Percentiles rank a stretch among this genome's conserved stretches.
These are phyloP conservation scores for Penicillium rolfsii DNA, from an alignment of 2,329 filamentous ascomycete species.

Conservation along the genomic window DNA sequence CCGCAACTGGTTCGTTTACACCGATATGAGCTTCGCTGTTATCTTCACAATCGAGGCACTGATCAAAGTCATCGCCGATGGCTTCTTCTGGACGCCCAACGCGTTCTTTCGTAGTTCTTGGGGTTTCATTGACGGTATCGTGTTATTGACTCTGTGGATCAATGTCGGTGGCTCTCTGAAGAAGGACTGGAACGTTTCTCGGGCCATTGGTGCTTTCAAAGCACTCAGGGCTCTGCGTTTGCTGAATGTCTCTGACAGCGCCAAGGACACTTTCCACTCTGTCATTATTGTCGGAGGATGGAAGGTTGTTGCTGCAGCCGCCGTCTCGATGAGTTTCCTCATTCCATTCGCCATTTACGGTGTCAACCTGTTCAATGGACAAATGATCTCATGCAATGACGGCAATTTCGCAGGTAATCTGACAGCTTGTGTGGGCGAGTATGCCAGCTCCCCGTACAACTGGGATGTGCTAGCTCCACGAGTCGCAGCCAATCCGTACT, in stretches of 20 bases:
- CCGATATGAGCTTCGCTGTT: conserved; percentile 84
- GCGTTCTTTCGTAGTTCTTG: conserved; percentile 95
- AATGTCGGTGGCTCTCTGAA: conserved; percentile 83
- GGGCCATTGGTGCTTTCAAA: conserved; percentile 95
- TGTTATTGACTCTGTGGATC: conserved; percentile 91
- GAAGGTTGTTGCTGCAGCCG: conserved; percentile 89
- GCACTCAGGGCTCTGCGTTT: conserved; percentile 87
- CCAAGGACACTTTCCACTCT: conserved; percentile 93
- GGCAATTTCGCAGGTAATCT: conserved; percentile 57
- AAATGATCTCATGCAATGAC: conserved; percentile 81
- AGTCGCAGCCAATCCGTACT: conserved; percentile 78
- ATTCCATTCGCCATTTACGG: conserved; percentile 98
- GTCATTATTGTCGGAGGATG: conserved; percentile 91
- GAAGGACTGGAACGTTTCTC: conserved; percentile 80
- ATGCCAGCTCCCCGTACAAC: conserved; percentile 71
- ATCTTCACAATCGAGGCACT: conserved; percentile 83
- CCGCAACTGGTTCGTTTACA: conserved; percentile 93
- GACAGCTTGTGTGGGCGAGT: conserved; percentile 83
- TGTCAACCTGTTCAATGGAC: conserved; percentile 85
- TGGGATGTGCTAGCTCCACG: conserved; percentile 87
- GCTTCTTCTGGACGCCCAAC: conserved; percentile 94
- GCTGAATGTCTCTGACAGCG: conserved; percentile 94
- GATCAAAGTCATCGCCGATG: conserved; percentile 94
- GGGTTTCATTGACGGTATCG: conserved; percentile 92
- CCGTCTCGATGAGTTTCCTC: conserved; percentile 90